phyloP scores from a whole-genome alignment of 192 early-diverging fungal genomes.

The Irineochytrium annulatum region DNA sequence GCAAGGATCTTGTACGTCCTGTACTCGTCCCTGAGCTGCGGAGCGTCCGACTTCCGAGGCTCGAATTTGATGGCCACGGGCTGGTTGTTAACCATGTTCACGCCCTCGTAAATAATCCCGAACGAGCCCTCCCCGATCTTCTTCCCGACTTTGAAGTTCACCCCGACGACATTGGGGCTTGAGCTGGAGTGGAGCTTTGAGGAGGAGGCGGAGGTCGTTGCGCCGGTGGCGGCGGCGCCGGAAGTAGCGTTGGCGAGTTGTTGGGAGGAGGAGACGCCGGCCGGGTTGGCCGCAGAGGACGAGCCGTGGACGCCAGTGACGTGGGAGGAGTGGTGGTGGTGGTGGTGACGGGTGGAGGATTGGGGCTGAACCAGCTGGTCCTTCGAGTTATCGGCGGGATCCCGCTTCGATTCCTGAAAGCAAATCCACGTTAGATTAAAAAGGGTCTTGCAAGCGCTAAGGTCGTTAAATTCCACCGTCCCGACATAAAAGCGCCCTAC shows the following conservation, averaged over 20 bases:
- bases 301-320: too few species aligned
- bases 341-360: too few species aligned
- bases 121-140: constrained; percentile 98
- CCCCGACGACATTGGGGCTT: constrained; percentile 79
- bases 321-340: not conserved
- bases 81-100: constrained; percentile 84
- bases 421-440: too few species aligned
- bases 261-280: too few species aligned
- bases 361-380: too few species aligned
- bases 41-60: constrained; percentile 93
- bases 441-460: too few species aligned
- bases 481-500: too few species aligned
- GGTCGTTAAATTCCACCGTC: too few species aligned
- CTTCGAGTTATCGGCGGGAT: too few species aligned
- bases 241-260: constrained; percentile 16
- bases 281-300: too few species aligned
- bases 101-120: constrained; percentile 97
- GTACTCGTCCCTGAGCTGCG: constrained; percentile 94
- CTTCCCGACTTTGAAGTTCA: constrained; percentile 91
- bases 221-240: not conserved
- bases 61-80: constrained; percentile 98
- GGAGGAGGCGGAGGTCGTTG: not conserved
- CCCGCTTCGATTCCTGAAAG: too few species aligned
- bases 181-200: constrained; percentile 11
- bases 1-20: constrained; percentile 91